Evolutionary conservation across 2,329 filamentous ascomycete genomes (phyloP), one percentile per base, ranked within the genome.

Genomic region (Pyricularia pennisetigena): DNA sequence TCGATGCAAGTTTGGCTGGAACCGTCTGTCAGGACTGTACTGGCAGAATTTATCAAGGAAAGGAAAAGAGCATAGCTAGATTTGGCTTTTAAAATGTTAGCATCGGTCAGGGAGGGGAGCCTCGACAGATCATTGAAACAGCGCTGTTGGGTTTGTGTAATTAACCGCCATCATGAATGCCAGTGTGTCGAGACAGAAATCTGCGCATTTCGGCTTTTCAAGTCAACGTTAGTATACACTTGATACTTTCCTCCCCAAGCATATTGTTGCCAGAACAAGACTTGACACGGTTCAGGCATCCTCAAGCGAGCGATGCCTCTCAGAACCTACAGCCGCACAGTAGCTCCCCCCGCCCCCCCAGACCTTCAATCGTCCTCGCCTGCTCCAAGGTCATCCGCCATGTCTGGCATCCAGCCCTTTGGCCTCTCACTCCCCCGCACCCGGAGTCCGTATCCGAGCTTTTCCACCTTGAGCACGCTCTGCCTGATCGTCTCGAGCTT

Each of bases 401-500:
- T 78, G 75, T 97, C 94, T 4, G 94, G 94, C 75, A 95, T 86
- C 94, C 94, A 98, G 0, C 94, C 94, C 75, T 90, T 92, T 0
- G 94, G 94, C 70, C 93, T 82, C 82, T 99, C 95, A 67, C 90
- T 91, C 0, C 94, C 94, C 67, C 95, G 84, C 26, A 99, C 91
- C 32, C 90, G 88, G 72, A 97, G 86, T 4, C 93, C 93, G 78
- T 98, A 99, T 32, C 93, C 88, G 28, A 94, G 86, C 72, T 87
- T 89, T 83, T 99, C 95, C 12, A 99, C 95, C 83, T 99, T 99
- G 75, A 90, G 89, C 29, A 99, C 93, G 77, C 93, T 96, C 75
- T 87, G 86, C 74, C 89, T 86, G 91, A 97, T 97, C 0, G 94
- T 90, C 59, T 89, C 87, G 80, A 93, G 86, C 83, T 99, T 99